Percentiles rank a stretch among this genome's conserved stretches.
phyloP scores from a whole-genome alignment of 257 asterid genomes.

The Euphrasia confusa region DNA sequence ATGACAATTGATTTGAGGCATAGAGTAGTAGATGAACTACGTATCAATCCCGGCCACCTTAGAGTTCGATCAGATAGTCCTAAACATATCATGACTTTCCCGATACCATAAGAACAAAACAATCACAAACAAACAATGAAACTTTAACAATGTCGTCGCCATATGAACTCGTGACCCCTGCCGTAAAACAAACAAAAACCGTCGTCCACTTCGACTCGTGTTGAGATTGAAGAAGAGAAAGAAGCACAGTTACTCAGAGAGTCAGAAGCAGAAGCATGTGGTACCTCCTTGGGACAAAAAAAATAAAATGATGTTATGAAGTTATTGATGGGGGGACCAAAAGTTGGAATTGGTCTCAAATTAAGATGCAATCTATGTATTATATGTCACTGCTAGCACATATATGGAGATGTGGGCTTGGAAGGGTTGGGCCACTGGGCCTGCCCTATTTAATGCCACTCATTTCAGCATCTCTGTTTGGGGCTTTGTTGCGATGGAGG shows the following conservation, averaged over 20 bases:
- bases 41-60: too few relatives aligned
- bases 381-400: slow-evolving; percentile 1
- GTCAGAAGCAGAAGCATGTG: slow-evolving; percentile 3
- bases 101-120: too few relatives aligned
- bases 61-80: too few relatives aligned
- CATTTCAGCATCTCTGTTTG: not conserved
- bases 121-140: too few relatives aligned
- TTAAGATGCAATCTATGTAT: slow-evolving; percentile 14
- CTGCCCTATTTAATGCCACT: not conserved
- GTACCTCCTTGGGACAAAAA: slow-evolving; percentile 9
- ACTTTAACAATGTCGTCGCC: too few relatives aligned
- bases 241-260: not conserved
- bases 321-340: slow-evolving; percentile 17
- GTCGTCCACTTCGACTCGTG: too few relatives aligned
- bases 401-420: slow-evolving; percentile 5
- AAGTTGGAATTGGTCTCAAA: slow-evolving; percentile 13
- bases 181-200: too few relatives aligned
- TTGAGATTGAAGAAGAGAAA: too few relatives aligned
- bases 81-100: too few relatives aligned
- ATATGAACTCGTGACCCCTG: too few relatives aligned
- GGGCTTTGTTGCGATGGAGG: not conserved
- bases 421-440: not conserved
- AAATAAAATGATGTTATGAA: slow-evolving; percentile 6
- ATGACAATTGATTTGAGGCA: too few relatives aligned
- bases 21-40: too few relatives aligned